Conservation (phyloP, 306 rosid species). For the Alnus glutinosa region DNA sequence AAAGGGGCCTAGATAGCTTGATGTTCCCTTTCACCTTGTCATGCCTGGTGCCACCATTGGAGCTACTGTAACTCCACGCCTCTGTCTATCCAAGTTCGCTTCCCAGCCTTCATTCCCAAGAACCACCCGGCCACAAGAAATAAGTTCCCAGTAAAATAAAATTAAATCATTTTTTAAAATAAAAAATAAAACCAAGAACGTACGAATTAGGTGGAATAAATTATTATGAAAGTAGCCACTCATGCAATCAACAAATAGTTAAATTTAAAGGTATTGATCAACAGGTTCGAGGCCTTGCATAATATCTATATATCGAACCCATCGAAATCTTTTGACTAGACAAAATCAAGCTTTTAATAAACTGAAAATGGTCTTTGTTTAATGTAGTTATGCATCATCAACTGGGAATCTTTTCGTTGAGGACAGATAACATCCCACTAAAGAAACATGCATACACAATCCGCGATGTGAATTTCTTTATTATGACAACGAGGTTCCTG, state of each 20-base stretch:
- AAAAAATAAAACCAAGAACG: neutral
- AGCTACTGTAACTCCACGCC: conserved; percentile 23
- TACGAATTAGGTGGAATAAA: too few relatives aligned
- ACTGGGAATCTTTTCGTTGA: too few relatives aligned
- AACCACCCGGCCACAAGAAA: conserved; percentile 5
- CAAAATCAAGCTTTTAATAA: neutral
- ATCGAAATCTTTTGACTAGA: neutral
- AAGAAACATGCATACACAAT: too few relatives aligned
- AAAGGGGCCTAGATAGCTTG: conserved; percentile 15
- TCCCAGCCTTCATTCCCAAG: conserved; percentile 54
- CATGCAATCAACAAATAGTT: neutral
- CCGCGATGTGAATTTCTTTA: too few relatives aligned
- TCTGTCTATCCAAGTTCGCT: conserved; percentile 56
- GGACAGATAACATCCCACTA: too few relatives aligned
- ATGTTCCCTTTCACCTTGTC: conserved; percentile 40
- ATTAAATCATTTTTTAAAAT: too few relatives aligned
- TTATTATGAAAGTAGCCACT: too few relatives aligned
- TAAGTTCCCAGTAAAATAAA: neutral
- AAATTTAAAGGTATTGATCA: neutral
- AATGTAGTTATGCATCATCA: neutral
- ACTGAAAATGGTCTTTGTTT: neutral
- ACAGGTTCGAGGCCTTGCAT: neutral
- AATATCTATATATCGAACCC: neutral
- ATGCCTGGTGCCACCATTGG: conserved; percentile 38
- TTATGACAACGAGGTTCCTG: too few relatives aligned